phyloP scores from a whole-genome alignment of 2,329 filamentous ascomycete species.

The Trichophyton rubrum region DNA sequence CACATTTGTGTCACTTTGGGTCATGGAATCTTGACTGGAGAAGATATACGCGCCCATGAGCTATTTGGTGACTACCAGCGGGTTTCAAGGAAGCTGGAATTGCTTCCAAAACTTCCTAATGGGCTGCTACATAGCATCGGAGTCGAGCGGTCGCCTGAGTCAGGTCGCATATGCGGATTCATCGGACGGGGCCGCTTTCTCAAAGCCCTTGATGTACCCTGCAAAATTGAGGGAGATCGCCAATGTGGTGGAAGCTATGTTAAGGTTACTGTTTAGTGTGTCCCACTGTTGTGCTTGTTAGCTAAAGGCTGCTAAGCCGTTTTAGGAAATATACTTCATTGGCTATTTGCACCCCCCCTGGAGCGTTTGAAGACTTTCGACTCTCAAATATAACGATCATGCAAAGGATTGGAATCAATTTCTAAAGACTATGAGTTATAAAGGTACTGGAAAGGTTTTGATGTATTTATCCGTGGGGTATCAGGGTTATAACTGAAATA shows the following conservation, averaged over 20 bases:
- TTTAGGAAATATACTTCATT: background rate
- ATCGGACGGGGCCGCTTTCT: background rate
- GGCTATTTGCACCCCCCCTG: too few species aligned
- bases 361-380: too few species aligned
- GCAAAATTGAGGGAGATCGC: background rate
- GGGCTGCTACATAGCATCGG: constrained; percentile 38
- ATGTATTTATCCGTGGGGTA: too few species aligned
- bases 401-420: too few species aligned
- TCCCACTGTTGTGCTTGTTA: background rate
- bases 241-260: background rate
- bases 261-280: background rate
- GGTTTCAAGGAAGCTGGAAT: constrained; percentile 32
- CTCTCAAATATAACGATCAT: too few species aligned
- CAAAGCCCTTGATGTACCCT: background rate
- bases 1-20: constrained; percentile 47
- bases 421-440: too few species aligned
- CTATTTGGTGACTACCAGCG: constrained; percentile 44
- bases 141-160: constrained; percentile 27
- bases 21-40: constrained; percentile 37
- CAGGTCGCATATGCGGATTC: constrained; percentile 24
- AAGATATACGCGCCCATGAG: constrained; percentile 34
- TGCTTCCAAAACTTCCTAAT: constrained; percentile 23
- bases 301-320: background rate
- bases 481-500: too few species aligned
- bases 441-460: too few species aligned